Evolutionary conservation across 139 green algal genomes (phyloP).

Genomic region (Edaphochlamys debaryana): DNA sequence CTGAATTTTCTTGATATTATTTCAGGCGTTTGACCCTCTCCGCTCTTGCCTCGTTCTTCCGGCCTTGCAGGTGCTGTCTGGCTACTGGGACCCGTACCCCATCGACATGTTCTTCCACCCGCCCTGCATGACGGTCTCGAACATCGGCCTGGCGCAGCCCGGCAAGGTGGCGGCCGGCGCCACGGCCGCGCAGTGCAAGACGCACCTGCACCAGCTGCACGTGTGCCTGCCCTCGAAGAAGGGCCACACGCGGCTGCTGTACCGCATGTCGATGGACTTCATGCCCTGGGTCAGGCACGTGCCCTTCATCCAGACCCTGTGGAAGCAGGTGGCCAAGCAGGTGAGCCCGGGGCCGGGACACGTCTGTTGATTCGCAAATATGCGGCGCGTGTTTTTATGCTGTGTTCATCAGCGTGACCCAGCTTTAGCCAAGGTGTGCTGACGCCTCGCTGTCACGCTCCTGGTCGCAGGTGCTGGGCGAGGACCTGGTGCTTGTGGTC

Average conservation of each 20-base stretch:
- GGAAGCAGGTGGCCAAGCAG: constrained; percentile 66
- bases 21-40: too few relatives aligned
- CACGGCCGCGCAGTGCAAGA: constrained; percentile 79
- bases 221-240: constrained; percentile 90
- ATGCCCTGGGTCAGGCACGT: constrained; percentile 86
- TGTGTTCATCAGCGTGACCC: too few relatives aligned
- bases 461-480: constrained; percentile 93
- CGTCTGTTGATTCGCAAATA: too few relatives aligned
- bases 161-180: constrained; percentile 87
- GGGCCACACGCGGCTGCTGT: constrained; percentile 94
- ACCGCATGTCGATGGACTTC: constrained; percentile 98
- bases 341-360: too few relatives aligned
- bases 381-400: too few relatives aligned
- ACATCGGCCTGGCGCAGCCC: constrained; percentile 92
- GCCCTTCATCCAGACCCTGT: constrained; percentile 89
- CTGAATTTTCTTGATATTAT: too few relatives aligned
- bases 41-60: too few relatives aligned
- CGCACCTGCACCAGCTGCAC: constrained; percentile 98
- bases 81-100: constrained; percentile 98
- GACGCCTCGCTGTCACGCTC: too few relatives aligned
- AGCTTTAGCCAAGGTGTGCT: too few relatives aligned
- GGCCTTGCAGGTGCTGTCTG: constrained; percentile 63
- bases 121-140: constrained; percentile 90
- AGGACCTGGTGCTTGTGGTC: constrained; percentile 95
- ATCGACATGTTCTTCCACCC: constrained; percentile 98